These are phyloP conservation scores for Magnusiomyces suaveolens DNA, from an alignment of 1,139 yeast genomes.

Conservation along the genomic window DNA sequence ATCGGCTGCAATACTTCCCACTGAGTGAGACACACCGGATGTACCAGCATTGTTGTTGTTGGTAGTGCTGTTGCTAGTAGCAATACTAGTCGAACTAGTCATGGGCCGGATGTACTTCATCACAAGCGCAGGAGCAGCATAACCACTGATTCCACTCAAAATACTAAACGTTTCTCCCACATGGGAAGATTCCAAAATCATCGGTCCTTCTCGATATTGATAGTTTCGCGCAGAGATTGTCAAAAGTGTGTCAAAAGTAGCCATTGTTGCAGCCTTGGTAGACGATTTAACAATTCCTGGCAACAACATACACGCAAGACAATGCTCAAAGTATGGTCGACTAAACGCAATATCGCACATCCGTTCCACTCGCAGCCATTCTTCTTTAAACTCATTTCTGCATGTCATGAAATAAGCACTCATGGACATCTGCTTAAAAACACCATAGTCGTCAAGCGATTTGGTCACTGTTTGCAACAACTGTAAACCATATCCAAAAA, in stretches of 20 bases:
- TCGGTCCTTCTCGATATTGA: constrained; percentile 7
- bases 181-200: not conserved
- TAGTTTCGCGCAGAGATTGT: constrained; percentile 37
- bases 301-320: constrained; percentile 43
- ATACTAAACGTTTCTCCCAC: not conserved
- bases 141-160: not conserved
- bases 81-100: not conserved
- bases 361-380: constrained; percentile 41
- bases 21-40: no score
- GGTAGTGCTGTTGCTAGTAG: not conserved
- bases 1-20: no score
- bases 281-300: constrained; percentile 60
- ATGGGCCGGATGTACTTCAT: no score
- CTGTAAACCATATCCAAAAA: constrained; percentile 23
- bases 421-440: constrained; percentile 21
- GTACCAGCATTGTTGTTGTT: not conserved
- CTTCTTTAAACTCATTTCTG: constrained; percentile 37
- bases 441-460: constrained; percentile 25
- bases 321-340: constrained; percentile 44
- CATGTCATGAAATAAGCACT: constrained; percentile 33
- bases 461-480: constrained; percentile 23
- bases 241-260: constrained; percentile 44
- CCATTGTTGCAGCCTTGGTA: constrained; percentile 48
- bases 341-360: constrained; percentile 37
- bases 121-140: not conserved